Percentiles rank a stretch among this genome's conserved stretches.
These are phyloP conservation scores for Rhizophagus sp. DNA, from an alignment of 192 early-diverging fungal species.

Conservation along the genomic window DNA sequence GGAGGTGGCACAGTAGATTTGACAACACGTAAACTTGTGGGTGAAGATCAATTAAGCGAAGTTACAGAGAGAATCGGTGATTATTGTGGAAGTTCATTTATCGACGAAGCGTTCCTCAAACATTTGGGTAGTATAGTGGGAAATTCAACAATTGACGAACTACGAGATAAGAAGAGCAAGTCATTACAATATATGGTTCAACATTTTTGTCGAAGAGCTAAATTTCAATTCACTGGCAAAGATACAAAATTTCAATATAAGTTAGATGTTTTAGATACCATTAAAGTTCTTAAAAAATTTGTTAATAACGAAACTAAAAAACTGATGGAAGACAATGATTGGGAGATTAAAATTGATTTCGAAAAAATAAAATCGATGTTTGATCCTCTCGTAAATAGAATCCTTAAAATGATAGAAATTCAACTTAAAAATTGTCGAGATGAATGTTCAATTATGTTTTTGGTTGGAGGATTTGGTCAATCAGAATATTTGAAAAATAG, in stretches of 20 bases:
- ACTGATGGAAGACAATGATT: neutral
- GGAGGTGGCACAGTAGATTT: slow-evolving; percentile 48
- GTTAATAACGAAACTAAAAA: neutral
- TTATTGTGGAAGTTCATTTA: slow-evolving; percentile 48
- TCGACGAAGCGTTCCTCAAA: slow-evolving; percentile 36
- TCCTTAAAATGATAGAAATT: slow-evolving; percentile 50
- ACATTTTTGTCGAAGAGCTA: neutral
- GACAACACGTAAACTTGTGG: neutral
- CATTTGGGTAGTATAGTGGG: neutral
- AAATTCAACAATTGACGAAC: neutral
- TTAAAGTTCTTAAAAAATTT: neutral
- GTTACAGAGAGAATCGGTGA: slow-evolving; percentile 49
- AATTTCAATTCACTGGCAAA: neutral
- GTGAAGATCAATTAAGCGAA: slow-evolving; percentile 37
- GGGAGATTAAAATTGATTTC: slow-evolving; percentile 13
- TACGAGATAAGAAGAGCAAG: neutral
- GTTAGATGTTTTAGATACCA: neutral
- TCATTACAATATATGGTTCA: slow-evolving; percentile 5
- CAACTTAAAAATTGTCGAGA: slow-evolving; percentile 45
- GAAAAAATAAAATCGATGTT: slow-evolving; percentile 36
- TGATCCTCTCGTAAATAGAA: slow-evolving; percentile 56
- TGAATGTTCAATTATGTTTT: slow-evolving; percentile 49
- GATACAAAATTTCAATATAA: neutral
- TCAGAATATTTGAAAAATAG: slow-evolving; percentile 58
- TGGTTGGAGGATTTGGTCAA: slow-evolving; percentile 59